Base-by-base conservation (phyloP, 2,329 filamentous ascomycete genomes). In the Pseudopyricularia javanii region DNA sequence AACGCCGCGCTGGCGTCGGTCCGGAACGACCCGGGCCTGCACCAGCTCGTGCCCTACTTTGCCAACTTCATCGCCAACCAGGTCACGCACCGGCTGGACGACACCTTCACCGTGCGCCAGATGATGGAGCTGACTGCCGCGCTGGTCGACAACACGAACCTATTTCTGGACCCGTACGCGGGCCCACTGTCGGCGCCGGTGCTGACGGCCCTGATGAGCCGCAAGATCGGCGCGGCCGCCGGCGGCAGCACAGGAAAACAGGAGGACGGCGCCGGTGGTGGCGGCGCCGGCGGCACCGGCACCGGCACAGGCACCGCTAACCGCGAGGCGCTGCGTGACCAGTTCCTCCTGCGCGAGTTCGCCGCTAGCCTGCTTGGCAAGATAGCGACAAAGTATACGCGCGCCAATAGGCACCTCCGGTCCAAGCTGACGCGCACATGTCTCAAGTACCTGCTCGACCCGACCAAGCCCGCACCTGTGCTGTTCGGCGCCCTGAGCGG, bases 21-120 rank as follows among this genome's bases (percentile, higher is more conserved):
- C 24, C 79, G 85, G 50, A 86, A 89, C 54, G 93, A 98, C 63
- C 90, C 93, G 0, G 91, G 91, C 35, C 79, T 97, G 37, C 93
- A 98, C 65, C 93, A 98, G 68, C 80, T 98, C 9, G 83, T 95
- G 28, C 93, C 93, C 0, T 98, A 98, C 70, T 96, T 97, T 62
- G 85, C 95, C 55, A 90, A 94, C 66, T 97, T 95, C 67, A 86
- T 97, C 61, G 85, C 90, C 20, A 91, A 96, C 66, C 93, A 95
- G 68, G 89, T 98, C 50, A 97, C 93, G 1, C 93, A 98, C 66
- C 86, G 85, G 59, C 78, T 95, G 58, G 91, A 95, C 69, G 88
- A 95, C 66, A 78, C 91, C 2, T 96, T 96, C 64, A 82, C 90
- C 5, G 75, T 98, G 22, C 84, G 83, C 20, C 89, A 94, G 66